phyloP scores from a whole-genome alignment of 192 early-diverging fungal species.

The Rhizophagus prolifer region DNA sequence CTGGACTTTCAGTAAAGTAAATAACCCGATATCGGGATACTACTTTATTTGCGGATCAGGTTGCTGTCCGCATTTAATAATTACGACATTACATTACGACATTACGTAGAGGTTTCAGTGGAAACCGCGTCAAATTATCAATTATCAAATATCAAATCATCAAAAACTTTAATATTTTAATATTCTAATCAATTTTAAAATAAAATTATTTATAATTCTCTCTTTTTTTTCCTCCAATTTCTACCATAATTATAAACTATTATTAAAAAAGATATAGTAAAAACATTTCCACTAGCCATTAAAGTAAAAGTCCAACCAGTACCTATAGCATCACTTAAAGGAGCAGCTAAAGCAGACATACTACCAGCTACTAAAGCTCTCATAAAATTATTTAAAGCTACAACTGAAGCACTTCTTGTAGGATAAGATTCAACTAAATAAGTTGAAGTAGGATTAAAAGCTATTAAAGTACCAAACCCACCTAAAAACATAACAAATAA shows the following conservation, averaged over 20 bases:
- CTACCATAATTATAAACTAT: background rate
- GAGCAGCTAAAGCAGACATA: background rate
- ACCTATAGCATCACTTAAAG: background rate
- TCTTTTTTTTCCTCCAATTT: slow-evolving; percentile 9
- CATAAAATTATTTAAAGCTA: background rate
- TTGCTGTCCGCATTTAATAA: no score
- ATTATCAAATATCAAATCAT: no score
- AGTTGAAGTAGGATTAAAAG: background rate
- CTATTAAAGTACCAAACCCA: background rate
- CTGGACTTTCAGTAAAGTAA: no score
- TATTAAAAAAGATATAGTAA: background rate
- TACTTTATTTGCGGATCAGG: no score
- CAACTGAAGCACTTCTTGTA: slow-evolving; percentile 2
- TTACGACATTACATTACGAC: no score
- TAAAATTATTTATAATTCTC: background rate
- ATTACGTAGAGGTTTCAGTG: no score
- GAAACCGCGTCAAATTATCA: no score
- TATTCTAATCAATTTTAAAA: no score
- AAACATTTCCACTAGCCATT: background rate
- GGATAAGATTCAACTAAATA: slow-evolving; percentile 9
- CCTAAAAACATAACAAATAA: slow-evolving; percentile 33
- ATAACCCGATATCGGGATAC: no score
- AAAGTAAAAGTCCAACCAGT: slow-evolving; percentile 3
- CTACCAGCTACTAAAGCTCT: background rate
- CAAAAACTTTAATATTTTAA: no score